Evolutionary conservation across 495 filamentous ascomycete genomes (phyloP).

Genomic region (Talaromyces adpressus): DNA sequence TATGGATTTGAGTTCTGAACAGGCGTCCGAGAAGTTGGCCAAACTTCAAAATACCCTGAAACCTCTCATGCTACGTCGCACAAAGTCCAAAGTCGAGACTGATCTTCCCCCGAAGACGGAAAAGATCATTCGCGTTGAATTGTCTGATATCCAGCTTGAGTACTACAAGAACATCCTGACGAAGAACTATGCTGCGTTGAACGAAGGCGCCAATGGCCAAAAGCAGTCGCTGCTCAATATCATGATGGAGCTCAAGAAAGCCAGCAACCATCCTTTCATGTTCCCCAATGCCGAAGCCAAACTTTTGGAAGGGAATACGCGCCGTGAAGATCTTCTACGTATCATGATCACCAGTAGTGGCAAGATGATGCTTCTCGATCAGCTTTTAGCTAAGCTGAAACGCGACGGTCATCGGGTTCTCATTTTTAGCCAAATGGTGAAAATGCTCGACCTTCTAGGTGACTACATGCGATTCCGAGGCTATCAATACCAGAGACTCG

Average conservation of each 20-base stretch:
- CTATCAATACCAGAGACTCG: slow-evolving; percentile 86
- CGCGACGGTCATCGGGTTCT: slow-evolving; percentile 89
- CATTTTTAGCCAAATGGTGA: slow-evolving; percentile 99
- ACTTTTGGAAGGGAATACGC: slow-evolving; percentile 65
- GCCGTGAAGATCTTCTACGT: slow-evolving; percentile 82
- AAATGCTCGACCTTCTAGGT: slow-evolving; percentile 91
- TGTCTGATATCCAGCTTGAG: slow-evolving; percentile 91
- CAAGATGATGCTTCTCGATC: slow-evolving; percentile 98
- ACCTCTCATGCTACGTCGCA: slow-evolving; percentile 91
- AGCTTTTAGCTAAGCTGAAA: slow-evolving; percentile 82
- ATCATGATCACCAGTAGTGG: slow-evolving; percentile 91
- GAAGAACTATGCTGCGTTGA: slow-evolving; percentile 90
- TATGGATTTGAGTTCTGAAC: slow-evolving; percentile 68
- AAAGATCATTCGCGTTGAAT: slow-evolving; percentile 95
- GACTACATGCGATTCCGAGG: slow-evolving; percentile 88
- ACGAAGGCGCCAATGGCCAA: slow-evolving; percentile 76
- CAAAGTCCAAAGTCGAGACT: slow-evolving; percentile 93
- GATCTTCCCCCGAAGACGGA: slow-evolving; percentile 94
- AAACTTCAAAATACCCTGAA: slow-evolving; percentile 70
- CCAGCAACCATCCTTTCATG: slow-evolving; percentile 97
- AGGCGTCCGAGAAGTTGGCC: slow-evolving; percentile 59
- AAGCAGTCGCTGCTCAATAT: slow-evolving; percentile 97
- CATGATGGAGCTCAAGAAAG: slow-evolving; percentile 99
- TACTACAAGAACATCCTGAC: slow-evolving; percentile 99
- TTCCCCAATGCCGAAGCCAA: slow-evolving; percentile 88